Percentiles rank a stretch among this genome's conserved stretches.
phyloP scores from a whole-genome alignment of 1,284 basidiomycete genomes.

The Malassezia yamatoensis region DNA sequence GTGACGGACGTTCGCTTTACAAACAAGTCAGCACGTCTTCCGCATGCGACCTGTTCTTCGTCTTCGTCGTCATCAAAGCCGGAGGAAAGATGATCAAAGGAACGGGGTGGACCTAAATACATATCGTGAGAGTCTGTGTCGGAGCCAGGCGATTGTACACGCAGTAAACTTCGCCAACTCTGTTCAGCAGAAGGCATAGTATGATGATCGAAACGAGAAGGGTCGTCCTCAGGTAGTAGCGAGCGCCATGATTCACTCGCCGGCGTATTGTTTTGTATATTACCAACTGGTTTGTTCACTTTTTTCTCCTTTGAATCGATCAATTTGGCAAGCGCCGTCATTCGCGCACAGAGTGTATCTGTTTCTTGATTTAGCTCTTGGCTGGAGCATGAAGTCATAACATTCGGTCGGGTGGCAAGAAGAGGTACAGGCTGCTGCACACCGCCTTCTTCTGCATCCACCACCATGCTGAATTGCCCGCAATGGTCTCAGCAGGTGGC shows the following conservation, averaged over 20 bases:
- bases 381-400: no score
- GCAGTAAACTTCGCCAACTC: slow-evolving; percentile 11
- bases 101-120: not conserved
- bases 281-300: not conserved
- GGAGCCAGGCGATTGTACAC: not conserved
- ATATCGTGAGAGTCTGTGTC: slow-evolving; percentile 7
- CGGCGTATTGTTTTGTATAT: not conserved
- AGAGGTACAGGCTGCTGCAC: not conserved
- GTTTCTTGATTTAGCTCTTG: not conserved
- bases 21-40: slow-evolving; percentile 11
- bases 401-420: not conserved
- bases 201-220: not conserved
- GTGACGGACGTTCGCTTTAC: not conserved
- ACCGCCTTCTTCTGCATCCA: not conserved
- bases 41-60: not conserved
- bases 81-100: not conserved
- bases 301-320: not conserved
- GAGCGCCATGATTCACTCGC: slow-evolving; percentile 1
- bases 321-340: slow-evolving; percentile 7
- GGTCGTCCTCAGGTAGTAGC: not conserved
- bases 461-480: not conserved
- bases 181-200: not conserved
- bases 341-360: not conserved
- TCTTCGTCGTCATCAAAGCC: not conserved
- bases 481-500: not conserved